These are phyloP conservation scores for Lathyrus sativus DNA, from an alignment of 306 rosid species.

Conservation along the genomic window DNA sequence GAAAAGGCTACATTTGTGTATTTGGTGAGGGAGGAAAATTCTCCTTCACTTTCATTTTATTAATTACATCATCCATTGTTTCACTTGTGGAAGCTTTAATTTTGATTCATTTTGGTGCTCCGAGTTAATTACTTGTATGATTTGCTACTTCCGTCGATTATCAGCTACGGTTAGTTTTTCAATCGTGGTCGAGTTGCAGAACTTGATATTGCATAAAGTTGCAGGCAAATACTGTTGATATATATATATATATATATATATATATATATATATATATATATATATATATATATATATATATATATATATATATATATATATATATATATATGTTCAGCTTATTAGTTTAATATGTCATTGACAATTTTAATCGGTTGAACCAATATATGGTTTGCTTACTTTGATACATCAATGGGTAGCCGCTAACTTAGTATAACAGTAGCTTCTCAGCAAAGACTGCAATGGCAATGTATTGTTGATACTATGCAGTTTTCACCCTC, in stretches of 20 bases:
- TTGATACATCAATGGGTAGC: too few relatives aligned
- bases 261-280: too few relatives aligned
- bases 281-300: too few relatives aligned
- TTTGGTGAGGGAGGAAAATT: slow-evolving; percentile 47
- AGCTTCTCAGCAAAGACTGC: slow-evolving; percentile 1
- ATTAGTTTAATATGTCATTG: too few relatives aligned
- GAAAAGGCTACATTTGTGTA: background rate
- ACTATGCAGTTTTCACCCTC: slow-evolving; percentile 10
- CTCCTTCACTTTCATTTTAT: slow-evolving; percentile 43
- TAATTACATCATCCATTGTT: slow-evolving; percentile 30
- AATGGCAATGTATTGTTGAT: slow-evolving; percentile 1
- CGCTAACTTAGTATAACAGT: too few relatives aligned
- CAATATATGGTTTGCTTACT: too few relatives aligned
- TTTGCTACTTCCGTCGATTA: slow-evolving; percentile 21
- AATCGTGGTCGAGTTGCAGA: too few relatives aligned
- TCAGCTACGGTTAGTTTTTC: background rate
- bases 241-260: too few relatives aligned
- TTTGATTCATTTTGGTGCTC: slow-evolving; percentile 1
- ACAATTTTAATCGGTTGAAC: too few relatives aligned
- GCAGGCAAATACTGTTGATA: background rate
- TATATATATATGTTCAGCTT: too few relatives aligned
- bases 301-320: too few relatives aligned
- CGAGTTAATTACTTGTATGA: background rate
- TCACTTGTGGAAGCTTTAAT: background rate
- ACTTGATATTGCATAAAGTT: background rate